Evolutionary conservation across 2,329 filamentous ascomycete species (phyloP).

Genomic region (Sporothrix pallida): DNA sequence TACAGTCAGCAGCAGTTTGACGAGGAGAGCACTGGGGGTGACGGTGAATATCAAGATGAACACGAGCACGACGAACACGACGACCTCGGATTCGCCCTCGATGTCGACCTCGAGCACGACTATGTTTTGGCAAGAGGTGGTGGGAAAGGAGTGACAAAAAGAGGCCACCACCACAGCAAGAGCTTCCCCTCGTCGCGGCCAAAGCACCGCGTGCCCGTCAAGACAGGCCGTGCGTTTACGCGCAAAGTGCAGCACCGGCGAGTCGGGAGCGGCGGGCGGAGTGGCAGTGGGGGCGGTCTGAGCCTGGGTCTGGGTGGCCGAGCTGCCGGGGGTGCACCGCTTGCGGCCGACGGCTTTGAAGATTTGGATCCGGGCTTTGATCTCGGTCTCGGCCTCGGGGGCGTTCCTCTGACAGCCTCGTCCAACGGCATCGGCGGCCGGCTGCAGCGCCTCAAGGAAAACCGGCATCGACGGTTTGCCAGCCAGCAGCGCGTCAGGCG

Average conservation of each 20-base stretch:
- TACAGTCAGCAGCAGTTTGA: constrained; percentile 25
- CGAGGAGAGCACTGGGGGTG: background rate
- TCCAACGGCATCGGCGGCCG: background rate
- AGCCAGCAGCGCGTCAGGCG: background rate
- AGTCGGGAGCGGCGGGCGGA: background rate
- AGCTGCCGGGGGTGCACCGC: background rate
- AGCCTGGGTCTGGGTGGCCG: background rate
- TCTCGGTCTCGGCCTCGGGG: background rate
- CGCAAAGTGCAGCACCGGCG: constrained; percentile 11
- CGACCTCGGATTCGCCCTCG: background rate
- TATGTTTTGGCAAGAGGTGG: background rate
- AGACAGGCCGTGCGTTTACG: background rate
- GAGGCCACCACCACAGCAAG: no score
- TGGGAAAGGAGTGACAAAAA: no score
- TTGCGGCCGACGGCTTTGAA: background rate
- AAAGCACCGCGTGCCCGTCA: constrained; percentile 5
- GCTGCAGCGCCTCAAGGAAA: background rate
- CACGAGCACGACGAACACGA: background rate
- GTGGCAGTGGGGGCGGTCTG: background rate
- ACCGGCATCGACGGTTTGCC: background rate
- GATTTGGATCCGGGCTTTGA: background rate
- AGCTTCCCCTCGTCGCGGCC: background rate
- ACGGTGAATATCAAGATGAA: background rate
- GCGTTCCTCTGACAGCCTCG: background rate
- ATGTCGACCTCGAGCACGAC: constrained; percentile 20